A percentile compares a stretch with the other conserved stretches of the same genome.
Evolutionary conservation across 768 basidiomycete species (phyloP).

Genomic region (Galerina sulciceps): DNA sequence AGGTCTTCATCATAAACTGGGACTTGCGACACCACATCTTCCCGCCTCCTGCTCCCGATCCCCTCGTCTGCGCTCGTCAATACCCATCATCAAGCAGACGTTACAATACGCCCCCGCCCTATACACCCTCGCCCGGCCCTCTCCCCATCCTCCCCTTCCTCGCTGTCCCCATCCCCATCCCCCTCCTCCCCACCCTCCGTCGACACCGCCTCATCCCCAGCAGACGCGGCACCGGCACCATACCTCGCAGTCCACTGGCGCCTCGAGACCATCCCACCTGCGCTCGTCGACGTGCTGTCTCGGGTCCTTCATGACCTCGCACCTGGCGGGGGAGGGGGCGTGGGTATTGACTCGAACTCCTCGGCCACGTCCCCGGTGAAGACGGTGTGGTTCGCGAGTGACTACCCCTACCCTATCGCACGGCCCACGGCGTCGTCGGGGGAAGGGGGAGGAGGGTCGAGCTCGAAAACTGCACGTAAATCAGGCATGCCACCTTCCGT

Average conservation of each 20-base stretch:
- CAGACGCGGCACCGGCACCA: too few relatives aligned
- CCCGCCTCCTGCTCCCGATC: constrained; percentile 22
- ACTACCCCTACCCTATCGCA: constrained; percentile 44
- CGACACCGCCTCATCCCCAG: too few relatives aligned
- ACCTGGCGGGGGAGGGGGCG: too few relatives aligned
- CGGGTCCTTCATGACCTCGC: too few relatives aligned
- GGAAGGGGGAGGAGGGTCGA: too few relatives aligned
- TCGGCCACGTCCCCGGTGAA: too few relatives aligned
- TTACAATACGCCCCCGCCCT: constrained; percentile 51
- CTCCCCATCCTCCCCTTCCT: too few relatives aligned
- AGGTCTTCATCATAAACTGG: constrained; percentile 60
- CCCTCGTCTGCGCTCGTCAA: too few relatives aligned
- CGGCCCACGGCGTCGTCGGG: constrained; percentile 1
- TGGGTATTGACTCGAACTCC: too few relatives aligned
- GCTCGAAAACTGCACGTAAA: constrained; percentile 21
- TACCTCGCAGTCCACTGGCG: constrained; percentile 63
- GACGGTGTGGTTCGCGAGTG: constrained; percentile 61
- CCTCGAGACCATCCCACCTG: constrained; percentile 58
- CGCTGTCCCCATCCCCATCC: too few relatives aligned
- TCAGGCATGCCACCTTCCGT: constrained; percentile 57
- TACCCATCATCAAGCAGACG: constrained; percentile 3
- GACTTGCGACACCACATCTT: constrained; percentile 54
- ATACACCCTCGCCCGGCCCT: constrained; percentile 29
- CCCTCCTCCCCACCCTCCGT: constrained; percentile 20
- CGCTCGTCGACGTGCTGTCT: too few relatives aligned